Percentiles rank a stretch among this genome's conserved stretches.
Conservation (phyloP, 148 eudicot species). For the Agrostemma githago region DNA sequence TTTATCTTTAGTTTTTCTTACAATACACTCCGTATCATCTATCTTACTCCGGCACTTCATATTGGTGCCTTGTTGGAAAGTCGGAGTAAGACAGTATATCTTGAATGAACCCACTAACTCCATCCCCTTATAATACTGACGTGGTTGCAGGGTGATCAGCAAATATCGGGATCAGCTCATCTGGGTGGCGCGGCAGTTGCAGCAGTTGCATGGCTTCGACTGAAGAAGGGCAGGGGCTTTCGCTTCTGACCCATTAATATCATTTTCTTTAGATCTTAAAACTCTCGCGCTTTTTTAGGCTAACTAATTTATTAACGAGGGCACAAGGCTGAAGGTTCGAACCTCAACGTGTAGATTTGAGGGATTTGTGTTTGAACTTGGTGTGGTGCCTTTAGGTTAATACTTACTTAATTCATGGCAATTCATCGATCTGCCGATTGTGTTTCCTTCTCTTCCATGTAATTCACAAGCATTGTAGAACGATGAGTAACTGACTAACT, state of each 20-base stretch:
- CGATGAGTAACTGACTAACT: background rate
- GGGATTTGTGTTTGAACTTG: background rate
- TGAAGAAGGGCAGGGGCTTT: slow-evolving; percentile 39
- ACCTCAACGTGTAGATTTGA: background rate
- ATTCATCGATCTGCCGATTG: background rate
- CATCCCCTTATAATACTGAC: background rate
- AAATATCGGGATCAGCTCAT: slow-evolving; percentile 72
- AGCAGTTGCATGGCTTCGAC: slow-evolving; percentile 52
- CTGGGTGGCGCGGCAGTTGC: slow-evolving; percentile 84
- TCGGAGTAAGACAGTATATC: background rate
- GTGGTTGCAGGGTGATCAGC: slow-evolving; percentile 57
- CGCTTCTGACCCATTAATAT: slow-evolving; percentile 30
- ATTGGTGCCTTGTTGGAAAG: no score
- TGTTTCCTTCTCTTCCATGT: background rate
- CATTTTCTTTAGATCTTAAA: background rate
- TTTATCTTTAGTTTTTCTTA: background rate
- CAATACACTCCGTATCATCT: no score
- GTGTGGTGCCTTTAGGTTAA: background rate
- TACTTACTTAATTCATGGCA: background rate
- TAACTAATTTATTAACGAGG: no score
- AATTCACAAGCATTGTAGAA: background rate
- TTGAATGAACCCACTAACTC: background rate
- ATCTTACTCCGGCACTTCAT: no score
- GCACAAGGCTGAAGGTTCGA: background rate
- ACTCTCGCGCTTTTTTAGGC: background rate